Evolutionary conservation across 352 stramenopile genomes (phyloP), one percentile per base, ranked within the genome.

Genomic region (Thalassiosira allenii): DNA sequence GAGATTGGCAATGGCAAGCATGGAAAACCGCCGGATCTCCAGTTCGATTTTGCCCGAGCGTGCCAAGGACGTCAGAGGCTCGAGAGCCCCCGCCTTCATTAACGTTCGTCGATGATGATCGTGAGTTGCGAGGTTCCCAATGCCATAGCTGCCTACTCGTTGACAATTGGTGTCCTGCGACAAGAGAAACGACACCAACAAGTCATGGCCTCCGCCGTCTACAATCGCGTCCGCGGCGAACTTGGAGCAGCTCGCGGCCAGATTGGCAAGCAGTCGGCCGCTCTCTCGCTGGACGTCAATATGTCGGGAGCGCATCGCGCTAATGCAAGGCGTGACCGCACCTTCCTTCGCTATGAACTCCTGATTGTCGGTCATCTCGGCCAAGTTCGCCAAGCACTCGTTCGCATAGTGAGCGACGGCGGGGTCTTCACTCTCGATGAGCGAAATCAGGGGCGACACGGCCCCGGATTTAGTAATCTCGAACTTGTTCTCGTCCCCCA

Each of bases 401-500:
- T 94, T 97, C 53, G 94, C 93, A 71, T 98, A 96, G 0, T 90
- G 91, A 1, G 96, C 91, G 3, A 98, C 88, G 33, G 96, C 88
- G 89, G 97, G 96, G 79, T 99, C 96, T 76, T 98, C 96, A 4
- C 91, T 97, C 77, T 97, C 92, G 9, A 96, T 96, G 43, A 97
- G 94, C 3, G 90, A 86, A 33, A 98, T 96, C 1, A 99, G 87
- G 20, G 95, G 93, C 11, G 92, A 64, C 12, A 98, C 92, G 2
- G 94, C 95, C 1, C 96, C 96, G 54, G 91, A 97, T 76, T 98
- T 98, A 17, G 95, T 92, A 37, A 99, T 97, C 81, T 98, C 97
- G 71, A 98, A 98, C 83, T 98, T 98, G 77, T 97, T 98, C 78
- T 99, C 96, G 57, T 98, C 96, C 32, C 93, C 96, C 33, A 98